These are phyloP conservation scores for Herpetomonas tarakana DNA, from an alignment of 208 protist genomes.

Conservation along the genomic window DNA sequence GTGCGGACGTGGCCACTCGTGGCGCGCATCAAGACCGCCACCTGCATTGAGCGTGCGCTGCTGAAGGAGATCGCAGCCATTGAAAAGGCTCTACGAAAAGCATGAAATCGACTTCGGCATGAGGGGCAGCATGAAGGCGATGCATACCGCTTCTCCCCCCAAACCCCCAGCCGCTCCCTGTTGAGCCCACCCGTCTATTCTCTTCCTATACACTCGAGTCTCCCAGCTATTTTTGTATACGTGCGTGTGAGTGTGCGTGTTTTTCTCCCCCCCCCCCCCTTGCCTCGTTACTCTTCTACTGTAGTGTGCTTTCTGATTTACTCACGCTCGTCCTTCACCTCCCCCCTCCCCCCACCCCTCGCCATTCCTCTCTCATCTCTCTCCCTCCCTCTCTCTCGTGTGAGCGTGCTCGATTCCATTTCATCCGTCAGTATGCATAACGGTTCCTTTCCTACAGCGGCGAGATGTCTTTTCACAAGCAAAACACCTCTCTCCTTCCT, in stretches of 20 bases:
- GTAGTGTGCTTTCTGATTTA: not conserved
- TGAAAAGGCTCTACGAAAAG: slow-evolving; percentile 2
- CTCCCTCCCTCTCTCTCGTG: slow-evolving; percentile 1
- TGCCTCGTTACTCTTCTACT: not conserved
- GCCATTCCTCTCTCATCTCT: not conserved
- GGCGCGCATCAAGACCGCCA: slow-evolving; percentile 39
- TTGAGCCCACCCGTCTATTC: too few species aligned
- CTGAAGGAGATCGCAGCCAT: slow-evolving; percentile 26
- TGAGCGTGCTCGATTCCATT: not conserved
- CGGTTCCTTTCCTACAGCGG: too few species aligned
- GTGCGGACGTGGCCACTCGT: slow-evolving; percentile 63
- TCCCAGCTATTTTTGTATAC: too few species aligned
- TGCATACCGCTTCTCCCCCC: too few species aligned
- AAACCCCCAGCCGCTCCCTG: too few species aligned
- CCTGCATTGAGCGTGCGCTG: slow-evolving; percentile 41
- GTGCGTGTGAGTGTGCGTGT: too few species aligned
- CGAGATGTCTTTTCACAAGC: too few species aligned
- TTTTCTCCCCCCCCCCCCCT: not conserved
- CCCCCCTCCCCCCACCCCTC: too few species aligned
- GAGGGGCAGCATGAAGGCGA: too few species aligned
- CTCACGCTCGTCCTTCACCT: not conserved
- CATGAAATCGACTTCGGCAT: not conserved
- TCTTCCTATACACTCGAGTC: too few species aligned
- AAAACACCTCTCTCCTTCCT: too few species aligned
- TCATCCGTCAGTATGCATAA: too few species aligned